Evolutionary conservation across 2,329 filamentous ascomycete genomes (phyloP).

Genomic region (Cyphellophora europaea): DNA sequence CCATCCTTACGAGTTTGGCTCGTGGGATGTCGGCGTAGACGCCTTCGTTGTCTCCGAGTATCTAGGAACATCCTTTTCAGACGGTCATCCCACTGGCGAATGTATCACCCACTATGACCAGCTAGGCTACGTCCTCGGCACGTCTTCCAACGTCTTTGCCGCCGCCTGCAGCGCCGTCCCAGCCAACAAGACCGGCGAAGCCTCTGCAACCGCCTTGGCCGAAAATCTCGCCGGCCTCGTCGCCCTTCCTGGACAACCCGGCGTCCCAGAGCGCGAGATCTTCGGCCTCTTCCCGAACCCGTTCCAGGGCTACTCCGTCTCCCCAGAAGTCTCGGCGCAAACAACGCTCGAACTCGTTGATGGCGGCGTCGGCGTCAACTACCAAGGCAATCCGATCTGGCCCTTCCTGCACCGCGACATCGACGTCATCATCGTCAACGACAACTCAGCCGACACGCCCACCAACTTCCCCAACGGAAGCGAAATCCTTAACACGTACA

Average conservation of each 20-base stretch:
- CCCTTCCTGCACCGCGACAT: slow-evolving; percentile 45
- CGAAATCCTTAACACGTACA: slow-evolving; percentile 49
- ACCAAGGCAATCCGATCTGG: slow-evolving; percentile 44
- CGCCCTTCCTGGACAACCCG: slow-evolving; percentile 19
- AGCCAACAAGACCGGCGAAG: slow-evolving; percentile 14
- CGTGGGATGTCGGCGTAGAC: slow-evolving; percentile 49
- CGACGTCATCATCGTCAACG: slow-evolving; percentile 56
- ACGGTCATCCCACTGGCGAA: slow-evolving; percentile 35
- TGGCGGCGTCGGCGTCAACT: slow-evolving; percentile 36
- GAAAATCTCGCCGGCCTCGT: slow-evolving; percentile 22
- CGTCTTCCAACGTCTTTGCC: slow-evolving; percentile 34
- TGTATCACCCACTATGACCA: slow-evolving; percentile 41
- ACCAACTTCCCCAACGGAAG: slow-evolving; percentile 53
- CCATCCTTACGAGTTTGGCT: slow-evolving; percentile 57
- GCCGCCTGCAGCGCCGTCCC: slow-evolving; percentile 20
- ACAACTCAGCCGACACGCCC: slow-evolving; percentile 54
- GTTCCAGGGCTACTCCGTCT: slow-evolving; percentile 41
- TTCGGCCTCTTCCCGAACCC: slow-evolving; percentile 54
- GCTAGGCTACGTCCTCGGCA: slow-evolving; percentile 38
- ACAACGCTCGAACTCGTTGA: slow-evolving; percentile 39
- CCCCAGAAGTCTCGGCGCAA: slow-evolving; percentile 29
- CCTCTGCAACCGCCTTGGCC: slow-evolving; percentile 18
- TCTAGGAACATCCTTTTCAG: slow-evolving; percentile 49
- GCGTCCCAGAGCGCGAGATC: slow-evolving; percentile 23
- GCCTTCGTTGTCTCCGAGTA: slow-evolving; percentile 54